Percentiles rank a stretch among this genome's conserved stretches.
Evolutionary conservation across 441 rosid genomes (phyloP).

Genomic region (Hura crepitans): DNA sequence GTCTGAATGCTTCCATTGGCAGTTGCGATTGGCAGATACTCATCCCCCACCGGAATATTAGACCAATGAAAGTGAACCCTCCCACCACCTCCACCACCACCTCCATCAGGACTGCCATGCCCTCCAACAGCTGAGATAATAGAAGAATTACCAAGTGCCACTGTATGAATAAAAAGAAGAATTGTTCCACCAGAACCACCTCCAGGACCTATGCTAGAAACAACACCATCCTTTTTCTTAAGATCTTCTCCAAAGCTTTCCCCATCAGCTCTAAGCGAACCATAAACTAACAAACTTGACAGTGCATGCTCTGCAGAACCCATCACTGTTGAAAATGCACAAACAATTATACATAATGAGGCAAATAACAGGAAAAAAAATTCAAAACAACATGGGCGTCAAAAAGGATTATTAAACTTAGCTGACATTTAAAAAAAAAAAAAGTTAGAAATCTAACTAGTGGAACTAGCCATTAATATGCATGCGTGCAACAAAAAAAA

Average conservation of each 20-base stretch:
- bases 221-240: conserved; percentile 30
- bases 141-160: conserved; percentile 53
- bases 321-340: conserved; percentile 58
- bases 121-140: conserved; percentile 70
- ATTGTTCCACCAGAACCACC: conserved; percentile 98
- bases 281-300: conserved; percentile 69
- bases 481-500: no score
- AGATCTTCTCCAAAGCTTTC: conserved; percentile 59
- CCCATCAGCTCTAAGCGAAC: conserved; percentile 78
- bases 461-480: background rate
- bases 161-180: conserved; percentile 58
- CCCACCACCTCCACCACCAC: conserved; percentile 98
- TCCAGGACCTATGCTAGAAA: conserved; percentile 64
- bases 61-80: conserved; percentile 94
- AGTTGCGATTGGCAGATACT: conserved; percentile 69
- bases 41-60: conserved; percentile 71
- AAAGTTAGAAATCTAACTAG: background rate
- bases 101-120: conserved; percentile 72
- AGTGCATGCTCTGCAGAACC: conserved; percentile 87
- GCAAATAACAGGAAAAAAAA: background rate
- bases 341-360: conserved; percentile 1
- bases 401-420: background rate
- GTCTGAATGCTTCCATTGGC: conserved; percentile 67
- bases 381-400: background rate
- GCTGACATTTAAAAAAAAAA: no score